A percentile compares a stretch with the other conserved stretches of the same genome.
phyloP scores from a whole-genome alignment of 179 eudicot species.

The Spinacia oleracea region DNA sequence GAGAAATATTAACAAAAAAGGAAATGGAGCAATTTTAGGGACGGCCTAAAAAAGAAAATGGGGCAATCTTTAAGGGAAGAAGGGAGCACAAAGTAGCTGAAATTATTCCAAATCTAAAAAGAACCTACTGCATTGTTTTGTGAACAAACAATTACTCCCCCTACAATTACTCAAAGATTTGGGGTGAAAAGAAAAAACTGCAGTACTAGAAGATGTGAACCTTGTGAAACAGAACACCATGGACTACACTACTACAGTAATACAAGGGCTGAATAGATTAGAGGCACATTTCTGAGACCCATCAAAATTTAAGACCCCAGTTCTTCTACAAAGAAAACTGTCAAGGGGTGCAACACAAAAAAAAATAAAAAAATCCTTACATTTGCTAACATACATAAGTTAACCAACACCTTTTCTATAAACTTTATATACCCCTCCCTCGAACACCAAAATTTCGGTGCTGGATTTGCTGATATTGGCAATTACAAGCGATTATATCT shows the following conservation, averaged over 20 bases:
- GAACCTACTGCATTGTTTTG: too few relatives aligned
- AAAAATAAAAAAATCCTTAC: slow-evolving; percentile 29
- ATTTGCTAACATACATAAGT: slow-evolving; percentile 21
- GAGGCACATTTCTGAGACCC: not conserved
- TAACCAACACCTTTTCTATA: slow-evolving; percentile 7
- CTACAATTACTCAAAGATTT: not conserved
- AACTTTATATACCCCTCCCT: slow-evolving; percentile 28
- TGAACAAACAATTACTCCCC: too few relatives aligned
- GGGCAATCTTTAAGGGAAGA: too few relatives aligned
- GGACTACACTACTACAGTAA: not conserved
- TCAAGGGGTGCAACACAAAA: slow-evolving; percentile 18
- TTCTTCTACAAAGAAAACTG: slow-evolving; percentile 12
- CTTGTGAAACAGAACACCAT: not conserved
- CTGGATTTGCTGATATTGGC: slow-evolving; percentile 7
- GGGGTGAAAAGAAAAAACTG: not conserved
- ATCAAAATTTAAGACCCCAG: slow-evolving; percentile 18
- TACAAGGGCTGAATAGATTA: not conserved
- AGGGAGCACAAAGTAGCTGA: too few relatives aligned
- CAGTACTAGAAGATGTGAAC: not conserved
- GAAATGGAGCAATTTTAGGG: too few relatives aligned
- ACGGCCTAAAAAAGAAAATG: too few relatives aligned
- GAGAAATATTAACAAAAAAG: too few relatives aligned
- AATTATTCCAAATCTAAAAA: too few relatives aligned
- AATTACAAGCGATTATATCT: not conserved
- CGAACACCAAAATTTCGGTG: not conserved